Evolutionary conservation across 192 early-diverging fungal genomes (phyloP), one percentile per base, ranked within the genome.

Genomic region (Gamsiella multidivaricata): DNA sequence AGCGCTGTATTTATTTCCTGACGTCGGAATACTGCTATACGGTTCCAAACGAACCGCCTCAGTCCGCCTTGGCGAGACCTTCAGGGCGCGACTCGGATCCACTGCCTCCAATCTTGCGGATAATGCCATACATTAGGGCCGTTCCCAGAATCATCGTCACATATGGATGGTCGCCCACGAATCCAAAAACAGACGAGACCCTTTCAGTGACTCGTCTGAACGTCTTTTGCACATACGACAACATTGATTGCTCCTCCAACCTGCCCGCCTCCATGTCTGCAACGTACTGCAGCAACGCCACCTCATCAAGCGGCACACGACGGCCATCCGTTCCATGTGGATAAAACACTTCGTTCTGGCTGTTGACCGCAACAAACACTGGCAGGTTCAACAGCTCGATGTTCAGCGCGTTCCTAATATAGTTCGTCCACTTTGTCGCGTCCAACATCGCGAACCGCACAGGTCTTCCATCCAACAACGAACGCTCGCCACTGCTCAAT

Each of bases 401-500:
- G 33, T 79, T 79, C 70, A 86, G 90, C 37, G 86, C 85, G 15
- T 83, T 66, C 23, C 81, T 70, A 14, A 92, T 65, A 69, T 90
- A 93, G 32, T 86, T 69, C 9, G 73, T 69, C 88, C 89, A 94
- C 31, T 86, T 88, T 61, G 58, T 71, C 18, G 80, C 83, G 70
- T 92, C 86, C 50, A 92, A 65, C 81, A 87, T 89, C 11, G 86
- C 87, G 81, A 92, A 94, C 9, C 75, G 53, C 31, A 76, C 31
- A 29, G 59, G 26, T 15, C 42, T n/a, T 4, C 45, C 52, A 28
- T 54, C 55, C 2, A 68, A 6, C 28, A 65, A 31, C 3, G 55
- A 15, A 9, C 62, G 70, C 12, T 56, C 54, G 22, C 61, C 45
- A 28, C 33, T 32, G 9, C 18, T 23, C 23, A 43, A 33, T 23